Evolutionary conservation across 345 rosid species (phyloP).

Genomic region (Eutrema heterophyllum): DNA sequence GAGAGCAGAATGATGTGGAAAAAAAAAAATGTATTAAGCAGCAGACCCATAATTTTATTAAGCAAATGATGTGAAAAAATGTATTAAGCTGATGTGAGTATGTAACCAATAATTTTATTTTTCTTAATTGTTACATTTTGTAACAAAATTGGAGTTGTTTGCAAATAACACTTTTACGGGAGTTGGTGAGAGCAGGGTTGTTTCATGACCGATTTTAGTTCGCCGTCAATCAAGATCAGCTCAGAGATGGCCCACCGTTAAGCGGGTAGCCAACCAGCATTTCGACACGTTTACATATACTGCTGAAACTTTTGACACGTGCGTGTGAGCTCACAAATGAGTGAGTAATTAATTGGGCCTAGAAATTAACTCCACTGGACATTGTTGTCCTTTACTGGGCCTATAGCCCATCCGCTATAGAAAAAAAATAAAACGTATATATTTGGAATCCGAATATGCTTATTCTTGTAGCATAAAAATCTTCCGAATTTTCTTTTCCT

Average conservation of each 20-base stretch:
- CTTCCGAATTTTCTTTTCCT: not conserved
- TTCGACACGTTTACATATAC: not conserved
- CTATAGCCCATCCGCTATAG: not conserved
- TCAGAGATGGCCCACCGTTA: not conserved
- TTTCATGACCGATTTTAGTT: not conserved
- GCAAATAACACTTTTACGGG: not conserved
- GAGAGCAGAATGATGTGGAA: constrained; percentile 97
- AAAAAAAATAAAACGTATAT: too few species aligned
- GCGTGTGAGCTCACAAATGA: not conserved
- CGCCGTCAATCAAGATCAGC: not conserved
- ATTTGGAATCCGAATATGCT: not conserved
- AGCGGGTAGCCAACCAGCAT: not conserved
- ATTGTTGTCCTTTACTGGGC: not conserved
- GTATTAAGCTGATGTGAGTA: too few species aligned
- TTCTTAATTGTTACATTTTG: not conserved
- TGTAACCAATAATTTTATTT: not conserved
- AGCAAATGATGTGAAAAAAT: too few species aligned
- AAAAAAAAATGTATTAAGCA: too few species aligned
- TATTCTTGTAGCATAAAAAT: not conserved
- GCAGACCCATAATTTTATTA: too few species aligned
- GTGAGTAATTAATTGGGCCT: not conserved
- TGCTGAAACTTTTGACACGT: not conserved
- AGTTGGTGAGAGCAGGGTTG: not conserved
- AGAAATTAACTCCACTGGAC: not conserved
- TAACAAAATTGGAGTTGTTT: too few species aligned